Evolutionary conservation across 2,329 filamentous ascomycete species (phyloP), one percentile per base, ranked within the genome.

Genomic region (Penicillium sp.): DNA sequence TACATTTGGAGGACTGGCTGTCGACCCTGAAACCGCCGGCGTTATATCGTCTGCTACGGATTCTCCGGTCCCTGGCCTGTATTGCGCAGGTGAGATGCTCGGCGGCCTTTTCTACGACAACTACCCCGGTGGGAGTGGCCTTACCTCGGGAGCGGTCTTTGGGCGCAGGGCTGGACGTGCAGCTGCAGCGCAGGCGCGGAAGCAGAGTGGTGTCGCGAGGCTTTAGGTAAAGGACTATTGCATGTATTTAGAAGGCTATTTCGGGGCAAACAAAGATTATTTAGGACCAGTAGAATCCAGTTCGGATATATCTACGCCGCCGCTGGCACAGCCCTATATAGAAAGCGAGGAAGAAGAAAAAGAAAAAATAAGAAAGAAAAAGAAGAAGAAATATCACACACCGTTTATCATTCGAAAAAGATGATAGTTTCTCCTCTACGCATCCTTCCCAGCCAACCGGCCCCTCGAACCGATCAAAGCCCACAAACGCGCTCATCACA

Each of bases 71-170:
- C 48, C 81, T 0, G 85, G 87, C 0, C 69, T 90, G 2, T 89
- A 83, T 64, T 88, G 86, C 65, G 83, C 79, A 3, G 88, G 88
- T 0, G 88, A 91, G 73, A 89, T 91, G 85, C 69, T 91, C 1
- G 88, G 88, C 1, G 87, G 86, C 0, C 69, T 90, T 21, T 89
- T 89, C 66, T 87, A 86, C 69, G 79, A 81, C 13, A 89, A 89
- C 66, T 89, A 89, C 67, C 86, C 86, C 0, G 87, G 87, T 5
- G 87, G 87, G 0, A 87, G 84, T 68, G 87, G 86, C 0, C 73
- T 90, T 72, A 89, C 86, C 0, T 83, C 85, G 21, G 86, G 86
- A 0, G 79, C 84, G 0, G 85, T 88, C 0, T 83, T 84, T 77
- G 81, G 81, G 17, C 71, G 81, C 17, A 71, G 78, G 56, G 82